phyloP scores from a whole-genome alignment of 1,284 basidiomycete species.

The Chalciporus sp. region DNA sequence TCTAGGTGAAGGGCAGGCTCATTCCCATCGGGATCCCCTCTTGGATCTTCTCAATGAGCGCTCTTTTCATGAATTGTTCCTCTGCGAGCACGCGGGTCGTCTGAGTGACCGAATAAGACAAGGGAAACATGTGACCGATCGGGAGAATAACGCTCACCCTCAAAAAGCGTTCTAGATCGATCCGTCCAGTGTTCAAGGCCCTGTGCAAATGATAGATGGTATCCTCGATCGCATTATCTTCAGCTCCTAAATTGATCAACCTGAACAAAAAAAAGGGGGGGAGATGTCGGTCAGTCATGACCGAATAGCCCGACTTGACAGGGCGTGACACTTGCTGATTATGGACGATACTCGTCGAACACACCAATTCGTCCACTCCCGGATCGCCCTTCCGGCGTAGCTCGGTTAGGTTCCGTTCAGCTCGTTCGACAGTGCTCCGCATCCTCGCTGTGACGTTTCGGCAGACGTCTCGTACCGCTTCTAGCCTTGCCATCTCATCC shows the following conservation, averaged over 20 bases:
- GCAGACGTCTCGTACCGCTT: constrained; percentile 95
- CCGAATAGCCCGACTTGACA: constrained; percentile 6
- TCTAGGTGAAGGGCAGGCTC: constrained; percentile 35
- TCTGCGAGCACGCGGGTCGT: constrained; percentile 85
- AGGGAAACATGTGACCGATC: constrained; percentile 27
- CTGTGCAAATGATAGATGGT: constrained; percentile 97
- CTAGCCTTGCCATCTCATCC: constrained; percentile 95
- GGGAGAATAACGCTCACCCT: constrained; percentile 57
- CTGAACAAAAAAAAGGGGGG: constrained; percentile 44
- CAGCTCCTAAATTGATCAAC: constrained; percentile 93
- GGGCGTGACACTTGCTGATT: constrained; percentile 75
- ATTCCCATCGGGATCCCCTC: constrained; percentile 63
- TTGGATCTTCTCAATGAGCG: constrained; percentile 86
- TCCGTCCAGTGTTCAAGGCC: constrained; percentile 88
- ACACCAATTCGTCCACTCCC: constrained; percentile 92
- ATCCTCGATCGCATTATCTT: constrained; percentile 98
- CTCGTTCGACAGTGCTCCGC: constrained; percentile 60
- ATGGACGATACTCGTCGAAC: constrained; percentile 92
- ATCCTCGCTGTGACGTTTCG: constrained; percentile 72
- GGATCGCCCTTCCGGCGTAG: constrained; percentile 76
- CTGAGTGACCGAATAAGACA: constrained; percentile 44
- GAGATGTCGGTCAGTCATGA: constrained; percentile 14
- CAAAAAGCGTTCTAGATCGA: constrained; percentile 91
- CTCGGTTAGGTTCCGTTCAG: constrained; percentile 69
- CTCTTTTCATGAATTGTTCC: constrained; percentile 94